Evolutionary conservation across 768 basidiomycete species (phyloP), one percentile per base, ranked within the genome.

Genomic region (Pulveroboletus sp.): DNA sequence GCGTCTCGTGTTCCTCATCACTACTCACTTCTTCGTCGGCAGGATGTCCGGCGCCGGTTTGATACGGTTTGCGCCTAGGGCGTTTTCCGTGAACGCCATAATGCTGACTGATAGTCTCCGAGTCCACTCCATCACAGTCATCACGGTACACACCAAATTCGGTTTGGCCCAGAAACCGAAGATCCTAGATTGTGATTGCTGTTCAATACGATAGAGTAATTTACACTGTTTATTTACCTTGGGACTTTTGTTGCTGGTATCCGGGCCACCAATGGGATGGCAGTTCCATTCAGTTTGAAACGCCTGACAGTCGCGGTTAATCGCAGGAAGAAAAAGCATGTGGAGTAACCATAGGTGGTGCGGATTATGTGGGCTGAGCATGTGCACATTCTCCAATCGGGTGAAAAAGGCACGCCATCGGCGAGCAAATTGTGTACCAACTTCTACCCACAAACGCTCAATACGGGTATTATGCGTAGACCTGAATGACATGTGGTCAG

Each of bases 271-370:
- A 3, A 58, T 54, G 0, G 69, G 68, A 35, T 77, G 72, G 2
- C 52, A 35, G 43, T 77, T 77, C 75, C 75, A 77, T 2, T 69
- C 53, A 0, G 46, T 2, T 13, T 54, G 55, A 48, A 76, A 76
- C 2, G 32, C 17, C 0, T 47, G 2, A 44, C 72, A 75, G 37
- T 76, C 75, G 0, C 49, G 11, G 24, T 76, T 73, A 27, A 79
- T 69, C 0, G 31, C 31, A 6, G 59, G 49, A 0, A 78, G 65
- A 50, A 77, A 78, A 0, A 78, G 62, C 13, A 20, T n/a, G 31
- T 77, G 74, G 1, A 78, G 50, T 0, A 78, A 57, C 77, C 77
- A 78, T 0, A 75, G 53, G 49, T 78, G 76, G 12, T 44, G 12
- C 0, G 63, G 52, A 16, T 74, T 61, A 1, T 55, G 46, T 0